Evolutionary conservation across 192 early-diverging fungal species (phyloP), one percentile per base, ranked within the genome.

Genomic region (Coemansia sp.): DNA sequence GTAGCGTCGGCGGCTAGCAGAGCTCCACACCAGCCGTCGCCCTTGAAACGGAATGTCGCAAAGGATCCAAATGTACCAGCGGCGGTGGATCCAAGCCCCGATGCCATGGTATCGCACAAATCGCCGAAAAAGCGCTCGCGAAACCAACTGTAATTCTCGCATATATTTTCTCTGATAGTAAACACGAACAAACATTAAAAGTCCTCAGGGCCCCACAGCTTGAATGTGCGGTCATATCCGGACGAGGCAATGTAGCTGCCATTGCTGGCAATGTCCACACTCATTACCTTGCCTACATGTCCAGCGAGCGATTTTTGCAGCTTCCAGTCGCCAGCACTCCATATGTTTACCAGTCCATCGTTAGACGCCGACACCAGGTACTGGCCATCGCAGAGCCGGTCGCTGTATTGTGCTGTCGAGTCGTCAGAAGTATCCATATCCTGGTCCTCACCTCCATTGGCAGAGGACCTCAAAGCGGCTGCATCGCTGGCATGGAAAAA

Each of bases 161-260:
- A 59, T 59, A 59, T 19, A 21, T 14, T 11, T 29, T 10, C 31
- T 16, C 54, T 57, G 35, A 57, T 57, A 57, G n/a, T 48, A 48
- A 8, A 21, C 21, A 19, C 46, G 9, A 48, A 44, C 0, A 46
- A 7, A 7, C 6, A 9, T 24, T 34, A 60, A 60, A 76, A 54
- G 45, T 86, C 73, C 39, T 91, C 90, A 6, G 86, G 74, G 44
- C 83, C 84, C 89, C 89, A 97, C 13, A 99, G 84, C 79, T 99
- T 99, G 78, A 98, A 97, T 0, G 97, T 97, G 39, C 95, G 88
- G 76, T 99, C 97, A 66, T 89, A 96, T 11, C 91, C 91, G 44
- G 90, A 81, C 4, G 95, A 95, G 1, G 87, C 94, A 74, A 99
- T 88, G 69, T 88, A 96, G 61, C 86, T 83, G 39, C 93, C 92